These are phyloP conservation scores for Candida tunisiensis DNA, from an alignment of 1,139 yeast species.

Conservation along the genomic window DNA sequence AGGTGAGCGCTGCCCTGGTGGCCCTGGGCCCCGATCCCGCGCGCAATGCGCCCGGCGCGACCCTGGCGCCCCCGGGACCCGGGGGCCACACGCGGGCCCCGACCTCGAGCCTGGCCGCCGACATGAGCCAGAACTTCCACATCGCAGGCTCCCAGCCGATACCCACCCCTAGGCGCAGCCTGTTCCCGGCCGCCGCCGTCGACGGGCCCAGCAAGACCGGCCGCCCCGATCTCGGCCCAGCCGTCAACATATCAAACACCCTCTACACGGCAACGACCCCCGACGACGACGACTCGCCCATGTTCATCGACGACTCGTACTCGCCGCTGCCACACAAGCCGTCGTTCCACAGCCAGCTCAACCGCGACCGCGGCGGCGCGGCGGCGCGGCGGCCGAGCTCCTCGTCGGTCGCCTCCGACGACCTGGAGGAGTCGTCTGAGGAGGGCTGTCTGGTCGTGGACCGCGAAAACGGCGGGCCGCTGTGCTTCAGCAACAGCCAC, in stretches of 20 bases:
- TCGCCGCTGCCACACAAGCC: slow-evolving; percentile 8
- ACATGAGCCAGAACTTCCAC: slow-evolving; percentile 29
- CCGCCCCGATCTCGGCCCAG: too few species aligned
- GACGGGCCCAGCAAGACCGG: too few species aligned
- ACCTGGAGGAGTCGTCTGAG: background rate
- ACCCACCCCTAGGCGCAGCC: slow-evolving; percentile 19
- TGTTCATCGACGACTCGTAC: slow-evolving; percentile 3
- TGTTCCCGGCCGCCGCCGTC: slow-evolving; percentile 13
- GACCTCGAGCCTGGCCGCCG: slow-evolving; percentile 34
- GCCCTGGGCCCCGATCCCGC: slow-evolving; percentile 53
- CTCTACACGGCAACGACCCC: too few species aligned
- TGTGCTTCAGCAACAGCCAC: slow-evolving; percentile 1
- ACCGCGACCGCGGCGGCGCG: slow-evolving; percentile 2
- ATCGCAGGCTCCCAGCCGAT: slow-evolving; percentile 15
- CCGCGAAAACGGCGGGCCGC: slow-evolving; percentile 1
- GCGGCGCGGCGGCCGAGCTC: slow-evolving; percentile 1
- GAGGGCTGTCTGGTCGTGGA: background rate
- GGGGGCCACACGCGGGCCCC: too few species aligned
- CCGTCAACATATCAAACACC: too few species aligned
- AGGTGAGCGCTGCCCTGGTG: slow-evolving; percentile 56
- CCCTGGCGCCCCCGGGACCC: slow-evolving; percentile 48
- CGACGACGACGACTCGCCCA: background rate
- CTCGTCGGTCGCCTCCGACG: too few species aligned
- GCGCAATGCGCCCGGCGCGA: slow-evolving; percentile 65
- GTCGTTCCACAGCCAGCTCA: slow-evolving; percentile 1